phyloP scores from a whole-genome alignment of 495 filamentous ascomycete genomes.

The Talaromyces nanjingensis region DNA sequence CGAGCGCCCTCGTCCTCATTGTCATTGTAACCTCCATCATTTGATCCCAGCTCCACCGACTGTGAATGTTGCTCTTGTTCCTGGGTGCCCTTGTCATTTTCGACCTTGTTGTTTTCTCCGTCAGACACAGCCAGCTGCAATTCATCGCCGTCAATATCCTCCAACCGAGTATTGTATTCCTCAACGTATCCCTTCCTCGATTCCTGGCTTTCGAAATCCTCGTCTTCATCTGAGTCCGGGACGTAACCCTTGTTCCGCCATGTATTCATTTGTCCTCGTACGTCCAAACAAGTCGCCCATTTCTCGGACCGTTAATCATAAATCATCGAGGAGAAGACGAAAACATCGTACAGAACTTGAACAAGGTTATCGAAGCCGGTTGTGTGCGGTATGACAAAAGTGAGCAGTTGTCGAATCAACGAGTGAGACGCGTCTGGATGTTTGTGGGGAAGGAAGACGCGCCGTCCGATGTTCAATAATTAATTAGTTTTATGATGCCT shows the following conservation, averaged over 20 bases:
- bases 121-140: neutral
- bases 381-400: neutral
- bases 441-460: constrained; percentile 18
- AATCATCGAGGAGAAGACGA: constrained; percentile 17
- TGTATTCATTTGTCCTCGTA: constrained; percentile 48
- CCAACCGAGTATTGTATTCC: neutral
- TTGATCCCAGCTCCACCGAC: neutral
- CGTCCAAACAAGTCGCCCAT: constrained; percentile 7
- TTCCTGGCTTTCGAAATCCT: constrained; percentile 37
- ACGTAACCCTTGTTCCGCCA: constrained; percentile 58
- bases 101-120: neutral
- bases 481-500: neutral
- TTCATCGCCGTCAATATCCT: constrained; percentile 1
- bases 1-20: too few species aligned
- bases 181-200: constrained; percentile 13
- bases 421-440: constrained; percentile 1
- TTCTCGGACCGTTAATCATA: neutral
- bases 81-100: neutral
- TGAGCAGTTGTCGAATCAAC: neutral
- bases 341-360: neutral
- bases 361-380: neutral
- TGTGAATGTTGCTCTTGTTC: neutral
- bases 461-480: neutral
- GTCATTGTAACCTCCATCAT: neutral
- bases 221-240: constrained; percentile 55